phyloP scores from a whole-genome alignment of 2,329 filamentous ascomycete species.

The Monosporascus sp. region DNA sequence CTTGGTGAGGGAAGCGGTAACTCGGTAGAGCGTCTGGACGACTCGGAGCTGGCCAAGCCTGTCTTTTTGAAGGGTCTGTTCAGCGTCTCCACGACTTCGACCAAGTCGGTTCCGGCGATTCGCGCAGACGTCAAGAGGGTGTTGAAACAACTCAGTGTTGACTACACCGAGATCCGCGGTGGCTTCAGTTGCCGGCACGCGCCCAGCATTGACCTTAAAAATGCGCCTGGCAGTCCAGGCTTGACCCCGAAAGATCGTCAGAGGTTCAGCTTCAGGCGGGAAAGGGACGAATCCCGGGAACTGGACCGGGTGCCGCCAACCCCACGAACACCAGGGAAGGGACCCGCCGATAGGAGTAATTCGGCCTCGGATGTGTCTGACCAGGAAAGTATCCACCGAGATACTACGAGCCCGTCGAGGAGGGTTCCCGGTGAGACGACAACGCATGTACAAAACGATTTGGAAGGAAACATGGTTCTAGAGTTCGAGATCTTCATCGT shows the following conservation, averaged over 20 bases:
- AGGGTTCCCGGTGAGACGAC: conserved; percentile 78
- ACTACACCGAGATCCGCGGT: conserved; percentile 86
- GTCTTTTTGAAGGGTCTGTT: conserved; percentile 96
- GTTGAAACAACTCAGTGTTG: conserved; percentile 80
- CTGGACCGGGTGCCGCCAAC: conserved; percentile 47
- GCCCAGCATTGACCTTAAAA: conserved; percentile 84
- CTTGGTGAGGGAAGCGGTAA: conserved; percentile 57
- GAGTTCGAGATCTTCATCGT: conserved; percentile 97
- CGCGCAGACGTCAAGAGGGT: conserved; percentile 87
- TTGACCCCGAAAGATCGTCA: conserved; percentile 59
- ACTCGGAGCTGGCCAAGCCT: conserved; percentile 80
- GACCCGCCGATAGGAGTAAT: conserved; percentile 64
- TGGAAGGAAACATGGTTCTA: conserved; percentile 77
- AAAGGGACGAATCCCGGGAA: conserved; percentile 68
- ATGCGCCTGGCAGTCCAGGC: conserved; percentile 56
- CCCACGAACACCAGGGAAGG: conserved; percentile 40
- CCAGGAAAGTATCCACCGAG: conserved; percentile 57
- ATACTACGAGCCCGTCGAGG: conserved; percentile 46
- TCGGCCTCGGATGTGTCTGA: conserved; percentile 85
- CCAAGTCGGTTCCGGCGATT: conserved; percentile 81
- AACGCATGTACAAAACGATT: conserved; percentile 85
- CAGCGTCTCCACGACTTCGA: conserved; percentile 94
- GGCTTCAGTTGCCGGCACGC: conserved; percentile 86
- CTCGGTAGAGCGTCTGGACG: conserved; percentile 58
- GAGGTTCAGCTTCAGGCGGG: conserved; percentile 78